Base-by-base conservation (phyloP, 2,329 filamentous ascomycete species). In the Fusarium hainanense region DNA sequence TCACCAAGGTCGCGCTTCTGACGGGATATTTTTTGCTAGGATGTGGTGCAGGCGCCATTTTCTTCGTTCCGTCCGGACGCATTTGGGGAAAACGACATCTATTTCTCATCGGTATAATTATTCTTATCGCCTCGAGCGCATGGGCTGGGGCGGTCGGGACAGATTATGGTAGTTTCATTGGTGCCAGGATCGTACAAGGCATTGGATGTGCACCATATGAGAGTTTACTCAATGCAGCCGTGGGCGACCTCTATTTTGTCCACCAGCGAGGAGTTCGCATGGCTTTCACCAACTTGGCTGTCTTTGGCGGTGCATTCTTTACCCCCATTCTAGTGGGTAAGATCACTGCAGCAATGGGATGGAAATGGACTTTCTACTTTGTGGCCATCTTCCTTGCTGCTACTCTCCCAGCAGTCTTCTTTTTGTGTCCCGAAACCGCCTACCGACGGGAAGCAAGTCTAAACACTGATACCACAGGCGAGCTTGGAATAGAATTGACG, bases 1-100 rank as follows among this genome's bases (percentile, higher is more conserved):
- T 97, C 75, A 92, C 91, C n/a, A 83, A 90, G 44, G 89, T 94
- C 61, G 94, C 94, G 5, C 83, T 96, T 14, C 82, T 97, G 42
- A 98, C 94, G 0, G 94, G 94, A 55, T 97, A 94, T 79, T 94
- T 93, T 78, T 85, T 98, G 21, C 87, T 94, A 28, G 95, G 93
- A 21, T 92, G 93, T 4, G 94, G 93, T 13, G 83, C 93, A 16
- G 91, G 92, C 2, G 94, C 93, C 52, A 89, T 96, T 78, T 85
- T 98, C 69, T 94, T 94, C 79, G 94, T 98, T 4, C 93, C 95
- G 0, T 93, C 91, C 1, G 93, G 93, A 21, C 89, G 94, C 60
- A 91, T 98, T 68, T 98, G 93, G 92, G 95, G 95, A 41, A 98
- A 97, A 80, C 87, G 94, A 42, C 95, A 98, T 82, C 82, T 94